Conservation (phyloP, 83 land plant species). For the Picea engelmannii region DNA sequence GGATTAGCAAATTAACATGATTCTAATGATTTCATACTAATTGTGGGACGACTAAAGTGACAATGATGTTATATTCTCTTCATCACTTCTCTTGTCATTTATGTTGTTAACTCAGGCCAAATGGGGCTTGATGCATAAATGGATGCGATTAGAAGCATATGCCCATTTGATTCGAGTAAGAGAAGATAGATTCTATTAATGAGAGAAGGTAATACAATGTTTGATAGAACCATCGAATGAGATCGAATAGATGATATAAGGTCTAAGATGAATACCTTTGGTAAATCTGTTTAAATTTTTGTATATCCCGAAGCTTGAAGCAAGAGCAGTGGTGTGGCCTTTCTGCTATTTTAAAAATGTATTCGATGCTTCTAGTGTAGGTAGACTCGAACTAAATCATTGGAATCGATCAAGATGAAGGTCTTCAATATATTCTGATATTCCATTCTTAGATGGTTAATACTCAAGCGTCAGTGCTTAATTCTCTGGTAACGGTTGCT, state of each 20-base stretch:
- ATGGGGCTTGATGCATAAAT: no score
- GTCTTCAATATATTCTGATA: not conserved
- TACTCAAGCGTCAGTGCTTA: not conserved
- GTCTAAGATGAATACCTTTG: no score
- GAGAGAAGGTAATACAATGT: no score
- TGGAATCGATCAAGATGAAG: not conserved
- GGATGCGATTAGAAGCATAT: no score
- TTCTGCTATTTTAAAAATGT: not conserved
- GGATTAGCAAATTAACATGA: constrained; percentile 30
- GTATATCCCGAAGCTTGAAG: no score
- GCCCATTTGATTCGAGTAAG: no score
- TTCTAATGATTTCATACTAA: not conserved
- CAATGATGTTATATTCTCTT: not conserved
- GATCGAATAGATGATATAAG: no score
- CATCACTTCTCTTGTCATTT: not conserved
- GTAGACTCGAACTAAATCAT: not conserved
- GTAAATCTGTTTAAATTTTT: no score
- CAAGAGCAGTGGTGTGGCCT: no score
- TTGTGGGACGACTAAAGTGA: not conserved
- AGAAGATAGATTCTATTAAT: no score
- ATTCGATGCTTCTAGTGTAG: not conserved
- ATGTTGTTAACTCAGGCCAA: no score
- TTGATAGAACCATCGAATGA: no score
- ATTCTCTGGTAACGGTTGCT: not conserved
- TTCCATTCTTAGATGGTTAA: not conserved